Percentiles rank a stretch among this genome's conserved stretches.
These are phyloP conservation scores for Xerocomus nothofagi DNA, from an alignment of 1,284 basidiomycete species.

Conservation along the genomic window DNA sequence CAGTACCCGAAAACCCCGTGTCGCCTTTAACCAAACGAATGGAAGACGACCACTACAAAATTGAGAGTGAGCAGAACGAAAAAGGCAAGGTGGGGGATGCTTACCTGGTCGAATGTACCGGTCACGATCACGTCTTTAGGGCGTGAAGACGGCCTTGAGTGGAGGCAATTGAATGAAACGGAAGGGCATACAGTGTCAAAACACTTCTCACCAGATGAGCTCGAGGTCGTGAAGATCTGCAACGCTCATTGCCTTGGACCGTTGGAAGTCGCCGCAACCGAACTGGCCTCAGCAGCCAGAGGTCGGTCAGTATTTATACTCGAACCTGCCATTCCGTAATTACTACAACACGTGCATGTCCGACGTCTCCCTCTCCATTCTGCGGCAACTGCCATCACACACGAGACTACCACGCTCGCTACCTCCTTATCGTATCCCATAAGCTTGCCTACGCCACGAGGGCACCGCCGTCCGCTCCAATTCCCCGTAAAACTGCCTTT, in stretches of 20 bases:
- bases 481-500: slow-evolving; percentile 47
- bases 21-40: slow-evolving; percentile 52
- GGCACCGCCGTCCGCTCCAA: slow-evolving; percentile 32
- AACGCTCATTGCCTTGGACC: slow-evolving; percentile 33
- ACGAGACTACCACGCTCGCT: background rate
- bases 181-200: slow-evolving; percentile 2
- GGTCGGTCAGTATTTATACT: slow-evolving; percentile 28
- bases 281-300: slow-evolving; percentile 2
- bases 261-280: slow-evolving; percentile 23
- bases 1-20: slow-evolving; percentile 56
- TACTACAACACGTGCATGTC: slow-evolving; percentile 18
- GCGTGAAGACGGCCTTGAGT: slow-evolving; percentile 46
- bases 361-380: no score
- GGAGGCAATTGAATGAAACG: slow-evolving; percentile 15
- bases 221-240: slow-evolving; percentile 45
- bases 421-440: slow-evolving; percentile 2
- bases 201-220: slow-evolving; percentile 46
- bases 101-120: slow-evolving; percentile 75
- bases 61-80: slow-evolving; percentile 7
- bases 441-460: slow-evolving; percentile 14
- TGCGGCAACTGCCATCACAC: slow-evolving; percentile 6
- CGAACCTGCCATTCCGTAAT: slow-evolving; percentile 26
- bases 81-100: slow-evolving; percentile 25
- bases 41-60: slow-evolving; percentile 64
- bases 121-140: slow-evolving; percentile 67